Evolutionary conservation across 225 moss, liverwort and hornwort species (phyloP).

Genomic region (Marchantia paleacea): DNA sequence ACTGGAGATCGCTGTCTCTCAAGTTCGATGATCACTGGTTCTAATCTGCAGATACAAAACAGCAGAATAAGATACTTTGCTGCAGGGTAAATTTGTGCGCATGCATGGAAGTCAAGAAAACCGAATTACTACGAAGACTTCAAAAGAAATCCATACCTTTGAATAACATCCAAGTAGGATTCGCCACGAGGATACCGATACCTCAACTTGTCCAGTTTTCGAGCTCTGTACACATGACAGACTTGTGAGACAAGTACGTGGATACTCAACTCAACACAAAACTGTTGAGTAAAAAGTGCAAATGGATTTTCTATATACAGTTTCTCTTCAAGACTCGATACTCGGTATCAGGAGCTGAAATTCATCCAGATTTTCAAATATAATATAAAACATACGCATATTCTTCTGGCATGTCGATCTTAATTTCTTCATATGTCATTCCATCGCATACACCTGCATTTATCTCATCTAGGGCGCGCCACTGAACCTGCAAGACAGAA

Average conservation of each 20-base stretch:
- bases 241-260: neutral
- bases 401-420: conserved; percentile 89
- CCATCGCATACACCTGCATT: conserved; percentile 97
- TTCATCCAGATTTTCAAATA: neutral
- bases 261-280: too few species aligned
- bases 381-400: conserved; percentile 45
- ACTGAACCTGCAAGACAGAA: conserved; percentile 68
- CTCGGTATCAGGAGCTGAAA: neutral
- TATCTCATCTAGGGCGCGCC: conserved; percentile 98
- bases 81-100: neutral
- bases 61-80: neutral
- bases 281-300: too few species aligned
- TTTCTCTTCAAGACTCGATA: too few species aligned
- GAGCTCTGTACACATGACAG: conserved; percentile 49
- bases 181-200: conserved; percentile 98
- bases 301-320: too few species aligned
- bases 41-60: conserved; percentile 54
- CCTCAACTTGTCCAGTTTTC: conserved; percentile 88
- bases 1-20: conserved; percentile 98
- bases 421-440: conserved; percentile 92
- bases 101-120: neutral
- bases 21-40: conserved; percentile 97
- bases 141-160: conserved; percentile 47
- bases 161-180: conserved; percentile 98
- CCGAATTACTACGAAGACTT: neutral